phyloP scores from a whole-genome alignment of 768 basidiomycete species.

The Galerina marginata region DNA sequence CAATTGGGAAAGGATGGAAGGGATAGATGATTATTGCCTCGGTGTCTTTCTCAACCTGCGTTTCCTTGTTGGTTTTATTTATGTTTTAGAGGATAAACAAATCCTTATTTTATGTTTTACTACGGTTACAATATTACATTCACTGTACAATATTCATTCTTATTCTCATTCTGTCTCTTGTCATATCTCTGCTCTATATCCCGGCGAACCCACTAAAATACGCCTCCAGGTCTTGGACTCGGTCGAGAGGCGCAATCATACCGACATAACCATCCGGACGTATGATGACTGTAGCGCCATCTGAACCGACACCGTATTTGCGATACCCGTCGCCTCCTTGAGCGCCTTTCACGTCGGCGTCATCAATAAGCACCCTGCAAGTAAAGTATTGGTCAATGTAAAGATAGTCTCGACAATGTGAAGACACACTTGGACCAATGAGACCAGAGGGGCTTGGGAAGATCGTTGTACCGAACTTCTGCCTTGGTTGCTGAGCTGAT shows the following conservation, averaged over 20 bases:
- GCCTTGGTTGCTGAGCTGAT: constrained; percentile 45
- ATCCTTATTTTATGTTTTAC: not conserved
- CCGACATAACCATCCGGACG: constrained; percentile 74
- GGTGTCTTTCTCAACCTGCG: not conserved
- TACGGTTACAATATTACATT: not conserved
- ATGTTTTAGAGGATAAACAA: constrained; percentile 2
- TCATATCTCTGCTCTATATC: not conserved
- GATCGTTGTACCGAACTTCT: constrained; percentile 46
- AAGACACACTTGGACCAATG: constrained; percentile 65
- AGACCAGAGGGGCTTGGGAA: constrained; percentile 51
- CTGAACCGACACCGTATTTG: constrained; percentile 52
- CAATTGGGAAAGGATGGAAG: constrained; percentile 53
- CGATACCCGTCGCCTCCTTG: constrained; percentile 61
- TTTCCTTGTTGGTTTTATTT: not conserved
- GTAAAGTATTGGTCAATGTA: not conserved
- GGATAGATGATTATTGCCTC: constrained; percentile 33
- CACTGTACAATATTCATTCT: constrained; percentile 21
- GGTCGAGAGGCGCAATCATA: constrained; percentile 53
- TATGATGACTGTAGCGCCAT: constrained; percentile 58
- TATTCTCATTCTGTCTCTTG: not conserved
- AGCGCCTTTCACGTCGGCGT: constrained; percentile 46
- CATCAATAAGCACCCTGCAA: constrained; percentile 65
- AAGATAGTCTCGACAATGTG: not conserved
- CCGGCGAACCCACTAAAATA: constrained; percentile 58
- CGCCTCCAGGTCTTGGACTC: constrained; percentile 39